A percentile compares a stretch with the other conserved stretches of the same genome.
Conservation (phyloP, 257 asterid species). For the Linderniella brevidens region DNA sequence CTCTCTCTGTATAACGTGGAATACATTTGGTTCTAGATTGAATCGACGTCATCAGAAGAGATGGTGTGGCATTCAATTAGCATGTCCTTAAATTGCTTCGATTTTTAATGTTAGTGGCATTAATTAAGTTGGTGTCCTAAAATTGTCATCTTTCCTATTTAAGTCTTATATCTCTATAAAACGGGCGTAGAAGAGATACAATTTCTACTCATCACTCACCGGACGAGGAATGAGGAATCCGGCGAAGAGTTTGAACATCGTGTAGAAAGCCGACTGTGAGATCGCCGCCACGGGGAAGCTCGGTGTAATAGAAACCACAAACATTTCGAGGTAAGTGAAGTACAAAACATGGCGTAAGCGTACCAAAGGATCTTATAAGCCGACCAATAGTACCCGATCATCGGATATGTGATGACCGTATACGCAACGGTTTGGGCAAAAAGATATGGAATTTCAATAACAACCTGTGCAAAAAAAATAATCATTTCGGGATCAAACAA, state of each 20-base stretch:
- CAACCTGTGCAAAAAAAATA: constrained; percentile 17
- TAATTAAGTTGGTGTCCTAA: too few relatives aligned
- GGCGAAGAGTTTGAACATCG: constrained; percentile 34
- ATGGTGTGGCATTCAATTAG: too few relatives aligned
- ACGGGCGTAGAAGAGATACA: too few relatives aligned
- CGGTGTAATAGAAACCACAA: constrained; percentile 40
- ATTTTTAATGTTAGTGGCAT: too few relatives aligned
- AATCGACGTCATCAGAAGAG: too few relatives aligned
- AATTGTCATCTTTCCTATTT: too few relatives aligned
- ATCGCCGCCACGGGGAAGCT: constrained; percentile 38
- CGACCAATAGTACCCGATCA: constrained; percentile 40
- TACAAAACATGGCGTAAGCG: constrained; percentile 27
- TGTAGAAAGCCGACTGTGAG: constrained; percentile 32
- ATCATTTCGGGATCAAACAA: not conserved
- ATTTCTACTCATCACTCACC: constrained; percentile 17
- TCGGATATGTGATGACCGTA: constrained; percentile 36
- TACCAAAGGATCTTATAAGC: constrained; percentile 36
- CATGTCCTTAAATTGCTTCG: too few relatives aligned
- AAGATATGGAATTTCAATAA: constrained; percentile 37
- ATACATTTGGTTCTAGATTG: too few relatives aligned
- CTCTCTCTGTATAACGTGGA: too few relatives aligned
- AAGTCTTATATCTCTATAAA: too few relatives aligned
- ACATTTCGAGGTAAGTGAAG: constrained; percentile 43
- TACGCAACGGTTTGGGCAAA: constrained; percentile 24
- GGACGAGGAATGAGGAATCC: constrained; percentile 42